These are phyloP conservation scores for Hanseniaspora gamundiae DNA, from an alignment of 1,139 yeast genomes.

Conservation along the genomic window DNA sequence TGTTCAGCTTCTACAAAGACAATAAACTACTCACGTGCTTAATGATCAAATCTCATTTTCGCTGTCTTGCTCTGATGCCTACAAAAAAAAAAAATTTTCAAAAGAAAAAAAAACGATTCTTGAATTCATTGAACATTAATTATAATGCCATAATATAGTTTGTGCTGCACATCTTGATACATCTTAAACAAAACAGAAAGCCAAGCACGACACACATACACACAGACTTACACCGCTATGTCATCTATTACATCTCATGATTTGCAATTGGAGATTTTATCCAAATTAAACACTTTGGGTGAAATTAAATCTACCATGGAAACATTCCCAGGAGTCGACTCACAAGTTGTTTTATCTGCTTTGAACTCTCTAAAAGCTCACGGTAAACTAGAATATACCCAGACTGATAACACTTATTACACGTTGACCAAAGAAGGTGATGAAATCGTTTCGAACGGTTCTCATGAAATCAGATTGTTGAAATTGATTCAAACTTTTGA, in stretches of 20 bases:
- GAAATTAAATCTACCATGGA: constrained; percentile 52
- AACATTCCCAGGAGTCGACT: constrained; percentile 39
- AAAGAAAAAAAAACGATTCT: no score
- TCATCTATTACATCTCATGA: constrained; percentile 11
- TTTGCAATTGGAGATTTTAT: constrained; percentile 36
- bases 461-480: constrained; percentile 79
- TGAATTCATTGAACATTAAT: no score
- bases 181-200: neutral
- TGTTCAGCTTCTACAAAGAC: no score
- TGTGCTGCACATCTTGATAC: no score
- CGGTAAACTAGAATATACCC: constrained; percentile 63
- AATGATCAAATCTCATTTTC: no score
- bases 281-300: constrained; percentile 49
- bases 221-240: neutral
- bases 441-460: constrained; percentile 66
- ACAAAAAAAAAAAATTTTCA: no score
- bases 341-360: constrained; percentile 57
- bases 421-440: constrained; percentile 70
- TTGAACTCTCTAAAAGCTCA: constrained; percentile 79
- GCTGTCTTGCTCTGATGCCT: neutral
- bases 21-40: no score
- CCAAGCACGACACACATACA: neutral
- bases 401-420: constrained; percentile 70
- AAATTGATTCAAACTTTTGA: constrained; percentile 67
- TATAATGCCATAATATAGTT: neutral